phyloP scores from a whole-genome alignment of 441 rosid genomes.

The Francoa sonchifolia region DNA sequence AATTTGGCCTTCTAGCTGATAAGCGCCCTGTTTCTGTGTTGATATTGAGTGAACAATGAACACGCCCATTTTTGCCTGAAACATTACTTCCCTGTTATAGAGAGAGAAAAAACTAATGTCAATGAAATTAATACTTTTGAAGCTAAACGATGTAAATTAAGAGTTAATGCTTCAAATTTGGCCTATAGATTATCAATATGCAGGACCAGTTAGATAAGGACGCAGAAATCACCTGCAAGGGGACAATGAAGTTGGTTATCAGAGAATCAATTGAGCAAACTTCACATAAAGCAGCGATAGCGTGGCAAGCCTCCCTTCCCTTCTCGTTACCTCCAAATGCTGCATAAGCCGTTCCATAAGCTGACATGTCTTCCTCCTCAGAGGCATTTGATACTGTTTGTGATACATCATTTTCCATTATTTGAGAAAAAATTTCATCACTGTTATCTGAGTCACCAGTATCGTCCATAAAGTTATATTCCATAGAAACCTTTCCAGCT shows the following conservation, averaged over 20 bases:
- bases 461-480: conserved; percentile 32
- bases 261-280: conserved; percentile 79
- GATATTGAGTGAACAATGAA: conserved; percentile 92
- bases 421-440: conserved; percentile 16
- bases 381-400: conserved; percentile 11
- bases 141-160: neutral
- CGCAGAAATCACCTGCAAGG: conserved; percentile 60
- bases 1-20: conserved; percentile 92
- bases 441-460: conserved; percentile 24
- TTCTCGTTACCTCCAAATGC: conserved; percentile 36
- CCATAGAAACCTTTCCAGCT: conserved; percentile 74
- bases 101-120: conserved; percentile 4
- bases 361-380: conserved; percentile 33
- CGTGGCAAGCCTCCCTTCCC: conserved; percentile 81
- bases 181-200: too few relatives aligned
- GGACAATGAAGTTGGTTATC: conserved; percentile 88
- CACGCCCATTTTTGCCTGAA: conserved; percentile 71
- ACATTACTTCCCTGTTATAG: conserved; percentile 55
- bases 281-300: conserved; percentile 83
- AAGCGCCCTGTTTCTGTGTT: conserved; percentile 96
- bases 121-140: neutral
- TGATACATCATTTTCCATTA: conserved; percentile 15
- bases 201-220: conserved; percentile 1
- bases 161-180: too few relatives aligned
- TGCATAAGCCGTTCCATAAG: conserved; percentile 37